A percentile compares a stretch with the other conserved stretches of the same genome.
phyloP scores from a whole-genome alignment of 2,329 filamentous ascomycete species.

The Fusarium transvaalense region DNA sequence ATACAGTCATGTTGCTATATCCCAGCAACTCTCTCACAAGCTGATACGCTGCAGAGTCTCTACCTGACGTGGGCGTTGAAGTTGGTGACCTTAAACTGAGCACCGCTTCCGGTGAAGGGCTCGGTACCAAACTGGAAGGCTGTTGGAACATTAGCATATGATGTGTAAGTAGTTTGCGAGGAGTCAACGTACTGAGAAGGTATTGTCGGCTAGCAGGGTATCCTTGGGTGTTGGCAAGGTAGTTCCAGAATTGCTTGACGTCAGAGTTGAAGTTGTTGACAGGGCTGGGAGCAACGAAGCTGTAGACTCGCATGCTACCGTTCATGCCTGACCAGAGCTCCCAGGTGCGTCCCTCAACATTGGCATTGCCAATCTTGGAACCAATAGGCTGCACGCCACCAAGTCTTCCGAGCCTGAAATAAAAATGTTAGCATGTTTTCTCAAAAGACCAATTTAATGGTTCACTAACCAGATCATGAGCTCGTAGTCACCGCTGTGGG shows the following conservation, averaged over 20 bases:
- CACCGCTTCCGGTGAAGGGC: slow-evolving; percentile 18
- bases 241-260: slow-evolving; percentile 30
- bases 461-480: slow-evolving; percentile 23
- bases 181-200: slow-evolving; percentile 15
- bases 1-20: not conserved
- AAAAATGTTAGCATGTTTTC: not conserved
- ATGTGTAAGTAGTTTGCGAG: accelerated
- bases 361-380: slow-evolving; percentile 8
- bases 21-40: not conserved
- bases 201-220: slow-evolving; percentile 19
- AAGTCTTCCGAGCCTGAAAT: slow-evolving; percentile 8
- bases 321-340: slow-evolving; percentile 20
- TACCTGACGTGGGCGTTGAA: slow-evolving; percentile 17
- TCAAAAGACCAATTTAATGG: not conserved
- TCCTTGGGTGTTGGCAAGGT: slow-evolving; percentile 12
- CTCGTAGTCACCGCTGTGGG: slow-evolving; percentile 22
- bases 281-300: slow-evolving; percentile 6
- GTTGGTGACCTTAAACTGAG: slow-evolving; percentile 20
- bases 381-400: slow-evolving; percentile 20
- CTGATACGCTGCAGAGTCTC: not conserved
- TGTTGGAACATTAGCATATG: not conserved
- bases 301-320: slow-evolving; percentile 25
- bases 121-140: slow-evolving; percentile 23
- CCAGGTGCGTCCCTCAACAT: slow-evolving; percentile 17
- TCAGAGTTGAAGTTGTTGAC: slow-evolving; percentile 30